phyloP scores from a whole-genome alignment of 2,329 filamentous ascomycete genomes.

The Rhynchosporium secalis region DNA sequence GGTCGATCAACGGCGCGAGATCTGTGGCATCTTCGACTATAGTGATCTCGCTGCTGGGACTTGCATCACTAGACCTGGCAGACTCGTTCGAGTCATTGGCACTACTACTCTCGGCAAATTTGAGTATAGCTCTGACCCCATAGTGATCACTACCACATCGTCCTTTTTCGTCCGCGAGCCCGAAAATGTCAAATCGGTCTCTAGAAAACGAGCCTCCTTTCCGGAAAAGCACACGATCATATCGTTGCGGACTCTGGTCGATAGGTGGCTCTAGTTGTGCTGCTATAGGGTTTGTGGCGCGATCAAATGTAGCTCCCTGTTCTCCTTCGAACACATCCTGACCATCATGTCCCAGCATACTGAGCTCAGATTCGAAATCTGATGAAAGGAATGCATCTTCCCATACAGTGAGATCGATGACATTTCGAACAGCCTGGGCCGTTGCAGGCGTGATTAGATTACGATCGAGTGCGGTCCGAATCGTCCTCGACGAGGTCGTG shows the following conservation, averaged over 20 bases:
- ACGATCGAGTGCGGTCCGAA: conserved; percentile 48
- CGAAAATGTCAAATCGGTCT: conserved; percentile 58
- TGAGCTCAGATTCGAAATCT: conserved; percentile 42
- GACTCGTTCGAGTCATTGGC: background rate
- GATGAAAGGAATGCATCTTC: conserved; percentile 45
- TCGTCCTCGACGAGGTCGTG: conserved; percentile 56
- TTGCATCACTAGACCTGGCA: background rate
- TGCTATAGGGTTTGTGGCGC: conserved; percentile 56
- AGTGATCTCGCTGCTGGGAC: background rate
- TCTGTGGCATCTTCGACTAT: conserved; percentile 29
- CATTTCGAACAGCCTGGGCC: conserved; percentile 42
- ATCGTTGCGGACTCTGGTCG: conserved; percentile 61
- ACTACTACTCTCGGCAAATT: background rate
- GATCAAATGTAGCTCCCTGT: conserved; percentile 65
- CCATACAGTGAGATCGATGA: conserved; percentile 49
- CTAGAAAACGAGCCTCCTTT: conserved; percentile 44
- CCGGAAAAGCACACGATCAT: conserved; percentile 62
- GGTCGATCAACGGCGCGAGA: conserved; percentile 41
- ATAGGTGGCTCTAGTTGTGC: conserved; percentile 49
- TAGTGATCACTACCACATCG: conserved; percentile 51
- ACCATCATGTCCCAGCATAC: background rate
- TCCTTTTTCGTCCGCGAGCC: conserved; percentile 42
- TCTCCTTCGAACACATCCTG: conserved; percentile 53
- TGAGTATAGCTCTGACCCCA: conserved; percentile 55
- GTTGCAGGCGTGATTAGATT: conserved; percentile 55